Evolutionary conservation across 2,329 filamentous ascomycete genomes (phyloP), one percentile per base, ranked within the genome.

Genomic region (Didymella lethalis): DNA sequence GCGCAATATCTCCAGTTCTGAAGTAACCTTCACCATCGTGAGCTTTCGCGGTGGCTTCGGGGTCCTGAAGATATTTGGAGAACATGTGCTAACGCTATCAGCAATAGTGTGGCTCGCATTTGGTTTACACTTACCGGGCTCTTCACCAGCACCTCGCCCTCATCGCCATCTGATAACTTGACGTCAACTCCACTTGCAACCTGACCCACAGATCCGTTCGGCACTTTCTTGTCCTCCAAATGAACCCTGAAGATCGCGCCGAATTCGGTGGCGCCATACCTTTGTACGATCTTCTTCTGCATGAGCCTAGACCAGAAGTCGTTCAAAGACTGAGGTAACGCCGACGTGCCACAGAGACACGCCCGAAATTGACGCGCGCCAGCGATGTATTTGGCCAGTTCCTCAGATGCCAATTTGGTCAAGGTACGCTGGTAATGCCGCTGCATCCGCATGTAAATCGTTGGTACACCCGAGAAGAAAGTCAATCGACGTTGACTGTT

Each of bases 1-100:
- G 67, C 12, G 70, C 71, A 44, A 77, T 71, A 38, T 84, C 82
- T 10, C 81, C 81, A 0, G 81, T 83, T 62, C 79, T 80, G 67
- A 82, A 84, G 74, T 81, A 84, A 10, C 80, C 80, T 43, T 83
- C 80, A 1, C 69, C 59, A 1, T 81, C 80, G 54, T 83, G 82
- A 18, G 80, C 81, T 34, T 74, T 77, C 1, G 74, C 71, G 6
- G 81, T 83, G 2, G 79, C 79, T 55, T 82, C 79, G 0, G 78
- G 79, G 29, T 78, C 73, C n/a, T 66, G 51, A 8, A 76, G 64
- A 55, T 77, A 79, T 53, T 78, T 78, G 31, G 75, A 75, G 51
- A 79, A 79, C 76, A 79, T 78, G 54, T 77, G 70, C 71, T 75
- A 20, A 14, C 26, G 7, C 63, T 18, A 62, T 64, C 45, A 51